Evolutionary conservation across 192 early-diverging fungal species (phyloP).

Genomic region (Obelidium mucronatum): DNA sequence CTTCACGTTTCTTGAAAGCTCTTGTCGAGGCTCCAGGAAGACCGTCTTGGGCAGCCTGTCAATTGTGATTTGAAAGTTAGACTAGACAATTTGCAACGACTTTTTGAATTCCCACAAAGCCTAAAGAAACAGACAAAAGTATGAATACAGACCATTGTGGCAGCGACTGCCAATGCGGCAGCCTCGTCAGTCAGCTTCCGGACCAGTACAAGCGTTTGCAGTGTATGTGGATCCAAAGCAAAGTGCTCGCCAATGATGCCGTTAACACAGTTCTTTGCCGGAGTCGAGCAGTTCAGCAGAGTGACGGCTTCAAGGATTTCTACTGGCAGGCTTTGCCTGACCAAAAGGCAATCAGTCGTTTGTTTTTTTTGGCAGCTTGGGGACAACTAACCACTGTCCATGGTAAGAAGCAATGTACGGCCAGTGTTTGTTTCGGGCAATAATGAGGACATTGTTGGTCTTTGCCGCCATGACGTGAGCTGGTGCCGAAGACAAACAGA

Average conservation of each 20-base stretch:
- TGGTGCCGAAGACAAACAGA: neutral
- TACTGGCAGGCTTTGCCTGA: conserved; percentile 42
- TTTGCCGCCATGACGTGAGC: too few species aligned
- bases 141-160: neutral
- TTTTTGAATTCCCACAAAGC: too few species aligned
- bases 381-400: conserved; percentile 41
- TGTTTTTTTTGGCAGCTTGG: neutral
- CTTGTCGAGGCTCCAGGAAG: too few species aligned
- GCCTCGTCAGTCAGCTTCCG: conserved; percentile 50
- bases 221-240: conserved; percentile 41
- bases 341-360: neutral
- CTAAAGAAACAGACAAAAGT: neutral
- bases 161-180: conserved; percentile 45
- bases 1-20: too few species aligned
- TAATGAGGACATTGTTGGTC: too few species aligned
- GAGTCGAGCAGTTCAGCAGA: conserved; percentile 34
- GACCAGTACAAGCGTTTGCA: conserved; percentile 38
- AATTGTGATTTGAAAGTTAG: too few species aligned
- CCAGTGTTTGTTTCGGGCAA: conserved; percentile 52
- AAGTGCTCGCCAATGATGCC: conserved; percentile 3
- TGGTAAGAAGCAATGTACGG: conserved; percentile 55
- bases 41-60: too few species aligned
- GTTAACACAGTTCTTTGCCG: neutral
- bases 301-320: conserved; percentile 51
- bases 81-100: too few species aligned